Evolutionary conservation across 2,329 filamentous ascomycete genomes (phyloP).

Genomic region (Nemania sp.): DNA sequence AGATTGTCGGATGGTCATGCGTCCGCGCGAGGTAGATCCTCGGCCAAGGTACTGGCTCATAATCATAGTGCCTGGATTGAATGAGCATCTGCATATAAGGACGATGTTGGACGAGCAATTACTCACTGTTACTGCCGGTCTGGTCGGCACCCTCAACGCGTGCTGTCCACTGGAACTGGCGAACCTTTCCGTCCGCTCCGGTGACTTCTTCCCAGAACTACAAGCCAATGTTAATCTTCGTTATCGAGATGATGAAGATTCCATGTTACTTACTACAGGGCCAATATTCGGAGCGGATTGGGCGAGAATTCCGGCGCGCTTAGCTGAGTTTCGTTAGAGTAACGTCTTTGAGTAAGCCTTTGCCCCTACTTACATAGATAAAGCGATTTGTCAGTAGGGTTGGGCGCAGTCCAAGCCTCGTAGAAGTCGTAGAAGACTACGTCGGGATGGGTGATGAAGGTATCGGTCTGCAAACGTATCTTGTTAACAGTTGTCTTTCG

Average conservation of each 20-base stretch:
- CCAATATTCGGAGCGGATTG: conserved; percentile 68
- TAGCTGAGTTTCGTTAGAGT: conserved; percentile 26
- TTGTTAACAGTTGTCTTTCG: conserved; percentile 15
- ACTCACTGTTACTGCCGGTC: conserved; percentile 40
- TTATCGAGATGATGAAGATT: not conserved
- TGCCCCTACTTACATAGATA: conserved; percentile 48
- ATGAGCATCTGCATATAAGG: conserved; percentile 3
- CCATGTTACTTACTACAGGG: conserved; percentile 48
- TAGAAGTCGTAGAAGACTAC: conserved; percentile 69
- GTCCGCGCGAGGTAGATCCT: conserved; percentile 62
- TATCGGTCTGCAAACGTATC: conserved; percentile 44
- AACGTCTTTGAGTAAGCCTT: not conserved
- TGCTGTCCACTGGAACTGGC: conserved; percentile 68
- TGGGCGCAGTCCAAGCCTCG: conserved; percentile 58
- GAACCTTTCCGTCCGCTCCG: conserved; percentile 59
- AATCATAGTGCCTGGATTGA: conserved; percentile 48
- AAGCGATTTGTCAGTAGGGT: conserved; percentile 44
- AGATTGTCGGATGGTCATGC: conserved; percentile 61
- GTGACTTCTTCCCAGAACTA: conserved; percentile 59
- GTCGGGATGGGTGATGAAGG: conserved; percentile 49
- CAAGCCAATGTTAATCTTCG: conserved; percentile 9
- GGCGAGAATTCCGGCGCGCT: conserved; percentile 58
- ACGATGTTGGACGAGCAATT: not conserved
- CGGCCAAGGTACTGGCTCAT: conserved; percentile 66
- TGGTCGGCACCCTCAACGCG: conserved; percentile 58